Evolutionary conservation across 2,329 filamentous ascomycete species (phyloP), one percentile per base, ranked within the genome.

Genomic region (Beauveria scarabaeidicola): DNA sequence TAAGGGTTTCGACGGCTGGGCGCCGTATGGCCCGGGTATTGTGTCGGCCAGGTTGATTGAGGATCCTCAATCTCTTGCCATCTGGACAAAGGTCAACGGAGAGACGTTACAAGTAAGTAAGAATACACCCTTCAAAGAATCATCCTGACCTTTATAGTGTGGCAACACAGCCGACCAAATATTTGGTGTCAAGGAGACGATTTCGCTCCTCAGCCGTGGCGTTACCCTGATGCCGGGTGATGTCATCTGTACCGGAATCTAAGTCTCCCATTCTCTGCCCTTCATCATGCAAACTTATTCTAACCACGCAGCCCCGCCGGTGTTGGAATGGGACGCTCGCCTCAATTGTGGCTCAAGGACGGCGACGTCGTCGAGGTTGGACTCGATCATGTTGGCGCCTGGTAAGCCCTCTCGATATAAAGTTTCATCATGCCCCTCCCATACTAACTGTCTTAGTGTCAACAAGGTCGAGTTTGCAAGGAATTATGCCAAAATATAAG

Each of bases 1-100:
- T 41, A 91, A 91, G 71, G 84, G 86, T 3, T 90, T 89, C 64
- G 87, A 91, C 71, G 85, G 84, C 64, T 91, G 87, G 85, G 87
- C 86, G 5, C 88, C 87, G 0, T 87, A 83, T 65, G 87, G 88
- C 0, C 88, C 88, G 0, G 87, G 83, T 1, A 89, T 91, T 63
- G 87, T 89, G 8, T 81, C 80, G 52, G 72, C 73, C 41, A 72
- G 74, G 2, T 57, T 86, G 56, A 80, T 86, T 63, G 71, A 73
- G 27, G 79, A 87, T 66, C 83, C 84, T 0, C 82, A 86, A 66
- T 73, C 70, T 17, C 71, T 87, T 46, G 73, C 69, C 52, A 85
- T 87, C 58, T 75, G 70, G 62, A 86, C 83, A 1, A 81, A 79
- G 63, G 65, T 87, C 29, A 88, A 88, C 67, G 85, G 84, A 1